Evolutionary conservation across 2,329 filamentous ascomycete species (phyloP).

Genomic region (Hymenoscyphus scutula): DNA sequence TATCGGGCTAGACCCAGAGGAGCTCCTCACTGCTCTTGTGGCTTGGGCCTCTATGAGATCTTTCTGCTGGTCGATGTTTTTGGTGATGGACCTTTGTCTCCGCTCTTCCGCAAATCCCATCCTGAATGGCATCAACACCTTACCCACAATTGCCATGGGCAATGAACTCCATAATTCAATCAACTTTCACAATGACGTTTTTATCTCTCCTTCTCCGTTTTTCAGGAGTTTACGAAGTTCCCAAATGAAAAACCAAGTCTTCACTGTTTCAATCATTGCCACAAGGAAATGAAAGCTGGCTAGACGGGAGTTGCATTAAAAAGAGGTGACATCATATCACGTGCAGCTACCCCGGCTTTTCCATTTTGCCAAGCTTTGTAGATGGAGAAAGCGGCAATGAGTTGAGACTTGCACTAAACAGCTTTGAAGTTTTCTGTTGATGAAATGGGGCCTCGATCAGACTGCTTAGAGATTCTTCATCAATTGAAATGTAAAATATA

Average conservation of each 20-base stretch:
- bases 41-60: constrained; percentile 1
- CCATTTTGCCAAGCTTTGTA: neutral
- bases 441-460: too few relatives aligned
- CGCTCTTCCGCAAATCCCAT: neutral
- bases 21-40: neutral
- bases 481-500: neutral
- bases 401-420: neutral
- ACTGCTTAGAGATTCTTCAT: neutral
- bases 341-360: constrained; percentile 3
- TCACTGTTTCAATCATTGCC: neutral
- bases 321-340: neutral
- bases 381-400: neutral
- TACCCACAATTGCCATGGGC: neutral
- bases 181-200: neutral
- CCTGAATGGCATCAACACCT: neutral
- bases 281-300: neutral
- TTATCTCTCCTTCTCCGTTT: neutral
- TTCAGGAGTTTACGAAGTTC: neutral
- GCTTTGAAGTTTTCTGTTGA: neutral
- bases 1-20: neutral
- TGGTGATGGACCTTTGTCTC: constrained; percentile 2
- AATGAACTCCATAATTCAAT: neutral
- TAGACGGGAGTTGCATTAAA: neutral
- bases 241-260: neutral
- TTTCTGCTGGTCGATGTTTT: neutral